Evolutionary conservation across 1,284 basidiomycete genomes (phyloP).

Genomic region (Lentinus polychrous): DNA sequence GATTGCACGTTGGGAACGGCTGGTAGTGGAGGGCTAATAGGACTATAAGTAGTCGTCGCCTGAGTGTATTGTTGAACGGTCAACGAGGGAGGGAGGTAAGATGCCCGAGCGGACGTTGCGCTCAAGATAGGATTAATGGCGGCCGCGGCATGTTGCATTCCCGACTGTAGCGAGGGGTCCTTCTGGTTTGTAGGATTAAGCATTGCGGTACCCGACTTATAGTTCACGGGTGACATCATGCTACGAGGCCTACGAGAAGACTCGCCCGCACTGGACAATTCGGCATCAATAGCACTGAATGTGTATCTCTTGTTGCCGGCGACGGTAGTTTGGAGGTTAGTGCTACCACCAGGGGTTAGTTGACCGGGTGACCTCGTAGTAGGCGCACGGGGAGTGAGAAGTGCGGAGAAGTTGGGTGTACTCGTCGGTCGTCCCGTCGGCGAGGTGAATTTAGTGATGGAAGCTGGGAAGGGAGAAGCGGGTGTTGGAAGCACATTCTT

Average conservation of each 20-base stretch:
- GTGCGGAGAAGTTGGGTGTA: not conserved
- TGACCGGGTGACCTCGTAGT: not conserved
- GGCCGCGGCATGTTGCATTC: constrained; percentile 13
- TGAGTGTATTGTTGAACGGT: constrained; percentile 33
- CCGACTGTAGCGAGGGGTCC: constrained; percentile 18
- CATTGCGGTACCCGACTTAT: constrained; percentile 29
- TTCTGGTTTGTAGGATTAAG: constrained; percentile 26
- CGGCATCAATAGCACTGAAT: constrained; percentile 26
- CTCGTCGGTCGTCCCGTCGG: not conserved
- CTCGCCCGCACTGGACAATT: not conserved
- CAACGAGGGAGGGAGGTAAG: constrained; percentile 33
- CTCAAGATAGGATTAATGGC: constrained; percentile 10
- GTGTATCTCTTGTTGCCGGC: constrained; percentile 58
- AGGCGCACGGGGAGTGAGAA: constrained; percentile 7
- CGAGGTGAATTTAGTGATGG: constrained; percentile 8
- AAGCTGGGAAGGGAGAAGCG: constrained; percentile 61
- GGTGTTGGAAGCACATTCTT: constrained; percentile 61
- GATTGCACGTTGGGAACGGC: constrained; percentile 10
- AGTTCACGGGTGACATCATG: constrained; percentile 27
- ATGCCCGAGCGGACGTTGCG: constrained; percentile 15
- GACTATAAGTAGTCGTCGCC: constrained; percentile 44
- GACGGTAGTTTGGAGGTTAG: constrained; percentile 25
- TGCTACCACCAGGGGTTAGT: not conserved
- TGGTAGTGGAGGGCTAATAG: constrained; percentile 26
- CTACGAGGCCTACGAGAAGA: constrained; percentile 14